Conservation (phyloP, 441 rosid species). For the Gossypium schwendimanii region DNA sequence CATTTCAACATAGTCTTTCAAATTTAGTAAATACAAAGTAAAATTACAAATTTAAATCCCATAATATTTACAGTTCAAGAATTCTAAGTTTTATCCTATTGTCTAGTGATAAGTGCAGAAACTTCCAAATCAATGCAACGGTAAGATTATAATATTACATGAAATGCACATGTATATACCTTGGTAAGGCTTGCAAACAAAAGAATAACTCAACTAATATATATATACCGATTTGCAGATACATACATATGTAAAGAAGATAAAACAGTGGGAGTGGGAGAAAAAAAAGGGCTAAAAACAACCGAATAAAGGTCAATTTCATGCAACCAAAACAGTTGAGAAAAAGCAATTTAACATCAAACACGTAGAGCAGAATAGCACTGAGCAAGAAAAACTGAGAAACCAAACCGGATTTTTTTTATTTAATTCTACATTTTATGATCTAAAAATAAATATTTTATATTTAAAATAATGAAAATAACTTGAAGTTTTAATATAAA, state of each 20-base stretch:
- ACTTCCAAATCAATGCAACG: neutral
- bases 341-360: neutral
- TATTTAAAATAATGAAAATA: no score
- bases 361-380: no score
- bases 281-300: neutral
- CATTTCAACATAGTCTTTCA: constrained; percentile 18
- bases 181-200: neutral
- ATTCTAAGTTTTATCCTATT: constrained; percentile 15
- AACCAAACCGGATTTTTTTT: no score
- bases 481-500: no score
- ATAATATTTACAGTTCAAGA: constrained; percentile 21
- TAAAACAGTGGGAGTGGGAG: neutral
- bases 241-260: neutral
- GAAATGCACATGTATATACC: neutral
- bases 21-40: constrained; percentile 20
- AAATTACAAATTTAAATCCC: constrained; percentile 20
- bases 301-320: neutral
- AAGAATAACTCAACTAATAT: neutral
- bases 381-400: no score
- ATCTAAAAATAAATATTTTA: no score
- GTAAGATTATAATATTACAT: neutral
- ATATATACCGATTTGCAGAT: neutral
- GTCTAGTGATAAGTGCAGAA: neutral
- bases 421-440: no score
- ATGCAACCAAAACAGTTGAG: neutral